Percentiles rank a stretch among this genome's conserved stretches.
Evolutionary conservation across 257 asterid species (phyloP).

Genomic region (Orobanche coerulescens): DNA sequence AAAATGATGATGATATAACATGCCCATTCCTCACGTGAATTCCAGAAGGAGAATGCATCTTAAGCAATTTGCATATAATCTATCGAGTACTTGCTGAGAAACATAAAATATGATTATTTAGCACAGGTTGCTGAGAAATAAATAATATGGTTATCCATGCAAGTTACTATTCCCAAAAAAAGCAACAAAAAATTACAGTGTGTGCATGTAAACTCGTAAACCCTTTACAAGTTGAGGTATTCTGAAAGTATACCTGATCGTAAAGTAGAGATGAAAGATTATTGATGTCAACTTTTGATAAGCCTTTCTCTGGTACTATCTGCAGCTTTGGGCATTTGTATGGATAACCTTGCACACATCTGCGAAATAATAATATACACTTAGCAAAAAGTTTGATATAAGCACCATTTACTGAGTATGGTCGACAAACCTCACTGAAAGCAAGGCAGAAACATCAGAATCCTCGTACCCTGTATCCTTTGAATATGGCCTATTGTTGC

Average conservation of each 20-base stretch:
- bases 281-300: constrained; percentile 57
- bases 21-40: neutral
- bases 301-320: constrained; percentile 74
- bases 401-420: constrained; percentile 5
- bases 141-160: neutral
- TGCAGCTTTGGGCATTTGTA: constrained; percentile 83
- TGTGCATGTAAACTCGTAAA: constrained; percentile 11
- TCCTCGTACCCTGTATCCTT: constrained; percentile 87
- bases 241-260: constrained; percentile 62
- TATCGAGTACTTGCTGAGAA: neutral
- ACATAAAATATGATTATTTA: neutral
- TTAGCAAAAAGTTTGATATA: constrained; percentile 8
- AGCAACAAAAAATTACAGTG: constrained; percentile 4
- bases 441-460: constrained; percentile 72
- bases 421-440: constrained; percentile 67
- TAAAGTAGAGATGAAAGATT: constrained; percentile 74
- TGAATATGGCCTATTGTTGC: constrained; percentile 77
- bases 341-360: constrained; percentile 89
- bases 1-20: no score
- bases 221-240: constrained; percentile 16
- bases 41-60: neutral
- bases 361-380: constrained; percentile 28
- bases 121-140: neutral
- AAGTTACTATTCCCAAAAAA: neutral
- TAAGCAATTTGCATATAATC: constrained; percentile 12